Percentiles rank a stretch among this genome's conserved stretches.
Evolutionary conservation across 108 stramenopile genomes (phyloP).

Genomic region (Nitzschia sp.): DNA sequence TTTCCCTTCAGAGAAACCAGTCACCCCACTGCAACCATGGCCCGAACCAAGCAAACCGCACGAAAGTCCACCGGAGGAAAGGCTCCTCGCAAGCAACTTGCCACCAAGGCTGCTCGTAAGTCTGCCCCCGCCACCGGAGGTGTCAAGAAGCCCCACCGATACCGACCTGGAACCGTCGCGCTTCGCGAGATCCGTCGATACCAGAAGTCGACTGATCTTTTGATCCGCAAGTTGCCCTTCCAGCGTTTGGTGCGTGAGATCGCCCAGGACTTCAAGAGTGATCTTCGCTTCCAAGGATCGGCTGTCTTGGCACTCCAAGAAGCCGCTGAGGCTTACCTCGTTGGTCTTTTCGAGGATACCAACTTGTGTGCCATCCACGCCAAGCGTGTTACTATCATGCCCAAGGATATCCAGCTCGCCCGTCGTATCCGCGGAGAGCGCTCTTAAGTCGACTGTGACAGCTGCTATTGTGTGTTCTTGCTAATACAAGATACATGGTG

Average conservation of each 20-base stretch:
- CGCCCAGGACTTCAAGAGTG: slow-evolving; percentile 96
- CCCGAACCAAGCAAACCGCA: slow-evolving; percentile 98
- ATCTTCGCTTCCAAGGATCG: slow-evolving; percentile 96
- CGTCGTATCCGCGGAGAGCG: slow-evolving; percentile 78
- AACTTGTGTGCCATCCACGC: slow-evolving; percentile 97
- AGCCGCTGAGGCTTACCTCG: slow-evolving; percentile 94
- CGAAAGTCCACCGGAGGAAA: slow-evolving; percentile 98
- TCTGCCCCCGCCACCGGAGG: slow-evolving; percentile 87
- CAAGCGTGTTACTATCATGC: slow-evolving; percentile 99
- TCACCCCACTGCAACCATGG: slow-evolving; percentile 72
- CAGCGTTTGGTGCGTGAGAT: slow-evolving; percentile 96
- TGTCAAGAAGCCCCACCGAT: slow-evolving; percentile 90
- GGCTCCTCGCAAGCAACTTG: slow-evolving; percentile 93
- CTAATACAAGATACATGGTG: neutral
- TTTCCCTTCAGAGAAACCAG: slow-evolving; percentile 8
- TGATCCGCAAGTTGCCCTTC: slow-evolving; percentile 97
- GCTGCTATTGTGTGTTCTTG: slow-evolving; percentile 35
- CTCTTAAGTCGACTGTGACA: slow-evolving; percentile 88
- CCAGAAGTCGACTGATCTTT: slow-evolving; percentile 94
- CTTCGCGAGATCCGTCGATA: slow-evolving; percentile 98
- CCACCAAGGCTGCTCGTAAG: slow-evolving; percentile 91
- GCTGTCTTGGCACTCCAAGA: slow-evolving; percentile 95
- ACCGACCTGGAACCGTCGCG: slow-evolving; percentile 96
- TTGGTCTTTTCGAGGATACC: slow-evolving; percentile 96
- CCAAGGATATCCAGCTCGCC: slow-evolving; percentile 93